These are phyloP conservation scores for Backusella luteola DNA, from an alignment of 192 early-diverging fungal genomes.

Conservation along the genomic window DNA sequence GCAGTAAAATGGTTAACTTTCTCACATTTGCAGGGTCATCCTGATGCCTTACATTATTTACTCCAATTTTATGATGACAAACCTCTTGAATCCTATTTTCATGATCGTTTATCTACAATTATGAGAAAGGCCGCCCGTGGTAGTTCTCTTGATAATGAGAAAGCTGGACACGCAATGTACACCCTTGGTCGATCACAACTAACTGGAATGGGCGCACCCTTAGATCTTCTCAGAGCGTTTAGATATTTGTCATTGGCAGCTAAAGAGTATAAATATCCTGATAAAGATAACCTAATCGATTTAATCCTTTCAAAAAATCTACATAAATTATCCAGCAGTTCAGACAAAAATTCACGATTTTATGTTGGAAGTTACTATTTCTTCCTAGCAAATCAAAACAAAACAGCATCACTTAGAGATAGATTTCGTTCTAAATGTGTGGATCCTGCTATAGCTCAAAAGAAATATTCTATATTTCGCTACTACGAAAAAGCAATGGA, in stretches of 20 bases:
- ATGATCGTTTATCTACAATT: not conserved
- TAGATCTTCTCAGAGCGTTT: not conserved
- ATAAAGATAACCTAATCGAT: not conserved
- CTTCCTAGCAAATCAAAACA: not conserved
- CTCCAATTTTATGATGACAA: not conserved
- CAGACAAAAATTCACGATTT: not conserved
- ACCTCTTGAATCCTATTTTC: not conserved
- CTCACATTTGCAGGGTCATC: not conserved
- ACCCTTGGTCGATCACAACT: not conserved
- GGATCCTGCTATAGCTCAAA: not conserved
- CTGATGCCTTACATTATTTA: not conserved
- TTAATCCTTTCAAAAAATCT: not conserved
- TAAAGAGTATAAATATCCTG: not conserved
- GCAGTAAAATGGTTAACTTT: not conserved
- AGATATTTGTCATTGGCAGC: not conserved
- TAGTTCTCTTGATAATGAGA: not conserved
- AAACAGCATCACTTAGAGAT: not conserved
- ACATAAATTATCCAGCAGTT: not conserved
- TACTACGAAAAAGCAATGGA: not conserved
- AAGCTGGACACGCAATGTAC: not conserved
- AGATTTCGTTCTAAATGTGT: not conserved
- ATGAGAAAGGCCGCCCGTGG: not conserved
- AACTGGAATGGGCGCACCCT: not conserved
- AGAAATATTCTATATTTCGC: not conserved
- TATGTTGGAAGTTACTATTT: not conserved